Conservation (phyloP, 352 stramenopile species). For the Phytophthora uliginosa region DNA sequence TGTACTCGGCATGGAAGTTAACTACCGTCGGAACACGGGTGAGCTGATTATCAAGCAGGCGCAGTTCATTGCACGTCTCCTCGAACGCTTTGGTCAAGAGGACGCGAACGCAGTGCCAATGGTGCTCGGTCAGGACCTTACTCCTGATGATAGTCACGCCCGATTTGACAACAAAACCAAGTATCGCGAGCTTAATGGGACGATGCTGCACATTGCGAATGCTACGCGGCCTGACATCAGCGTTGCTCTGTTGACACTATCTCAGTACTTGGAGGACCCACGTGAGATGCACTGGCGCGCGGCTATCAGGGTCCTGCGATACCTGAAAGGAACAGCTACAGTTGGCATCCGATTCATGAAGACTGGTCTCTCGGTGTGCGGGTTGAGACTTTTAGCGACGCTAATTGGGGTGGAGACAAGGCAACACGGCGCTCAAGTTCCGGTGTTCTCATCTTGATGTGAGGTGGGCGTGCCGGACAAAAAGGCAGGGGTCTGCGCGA, state of each 20-base stretch:
- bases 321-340: conserved; percentile 3
- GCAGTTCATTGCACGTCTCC: neutral
- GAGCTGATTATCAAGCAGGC: neutral
- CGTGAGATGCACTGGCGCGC: conserved; percentile 1
- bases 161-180: neutral
- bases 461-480: conserved; percentile 6
- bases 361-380: neutral
- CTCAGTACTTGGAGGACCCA: neutral
- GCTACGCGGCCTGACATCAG: conserved; percentile 24
- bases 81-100: neutral
- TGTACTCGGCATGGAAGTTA: neutral
- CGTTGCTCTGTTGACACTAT: neutral
- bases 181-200: conserved; percentile 12
- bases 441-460: no score
- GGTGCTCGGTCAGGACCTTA: conserved; percentile 4
- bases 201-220: conserved; percentile 30
- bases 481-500: conserved; percentile 12
- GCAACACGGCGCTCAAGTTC: no score
- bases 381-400: neutral
- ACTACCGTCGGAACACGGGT: neutral
- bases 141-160: neutral
- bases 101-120: conserved; percentile 2
- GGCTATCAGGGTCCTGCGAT: neutral
- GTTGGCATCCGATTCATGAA: neutral
- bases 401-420: no score